Percentiles rank a stretch among this genome's conserved stretches.
These are phyloP conservation scores for Trichoderma sp. DNA, from an alignment of 2,329 filamentous ascomycete species.

Conservation along the genomic window DNA sequence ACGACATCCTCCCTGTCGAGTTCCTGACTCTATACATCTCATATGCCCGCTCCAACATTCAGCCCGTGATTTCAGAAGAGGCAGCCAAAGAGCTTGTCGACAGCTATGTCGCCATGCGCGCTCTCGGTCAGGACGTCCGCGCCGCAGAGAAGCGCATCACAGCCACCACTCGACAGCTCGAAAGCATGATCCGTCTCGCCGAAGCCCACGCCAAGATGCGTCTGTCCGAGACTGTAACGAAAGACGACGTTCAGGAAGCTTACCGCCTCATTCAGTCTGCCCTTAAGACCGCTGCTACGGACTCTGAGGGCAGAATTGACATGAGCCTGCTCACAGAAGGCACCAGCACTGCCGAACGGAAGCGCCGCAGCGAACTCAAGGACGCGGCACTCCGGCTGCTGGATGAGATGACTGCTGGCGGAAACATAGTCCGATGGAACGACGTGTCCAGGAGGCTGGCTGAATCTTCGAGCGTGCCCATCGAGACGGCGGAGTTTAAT, in stretches of 20 bases:
- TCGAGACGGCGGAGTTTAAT: conserved; percentile 78
- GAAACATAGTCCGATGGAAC: conserved; percentile 68
- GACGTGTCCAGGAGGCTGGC: conserved; percentile 72
- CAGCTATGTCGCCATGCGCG: conserved; percentile 91
- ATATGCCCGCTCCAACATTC: conserved; percentile 82
- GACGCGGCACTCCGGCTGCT: conserved; percentile 69
- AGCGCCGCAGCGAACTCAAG: conserved; percentile 80
- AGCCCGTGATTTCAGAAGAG: conserved; percentile 75
- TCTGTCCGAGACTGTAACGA: conserved; percentile 70
- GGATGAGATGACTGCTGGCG: conserved; percentile 73
- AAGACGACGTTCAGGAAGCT: conserved; percentile 81
- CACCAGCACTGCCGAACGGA: conserved; percentile 82
- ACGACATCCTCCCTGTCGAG: conserved; percentile 86
- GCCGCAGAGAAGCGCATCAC: conserved; percentile 94
- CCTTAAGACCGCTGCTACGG: conserved; percentile 95
- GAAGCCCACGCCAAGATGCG: conserved; percentile 99
- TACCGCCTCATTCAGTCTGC: conserved; percentile 90
- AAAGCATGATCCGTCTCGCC: conserved; percentile 95
- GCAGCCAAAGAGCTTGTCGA: conserved; percentile 82
- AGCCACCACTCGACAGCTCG: conserved; percentile 91
- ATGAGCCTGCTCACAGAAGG: conserved; percentile 95
- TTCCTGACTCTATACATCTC: conserved; percentile 97
- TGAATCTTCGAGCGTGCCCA: conserved; percentile 66
- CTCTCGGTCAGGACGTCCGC: conserved; percentile 83
- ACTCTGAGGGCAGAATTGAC: conserved; percentile 87